A percentile compares a stretch with the other conserved stretches of the same genome.
These are phyloP conservation scores for Botryosphaeria dothidea DNA, from an alignment of 2,329 filamentous ascomycete species.

Conservation along the genomic window DNA sequence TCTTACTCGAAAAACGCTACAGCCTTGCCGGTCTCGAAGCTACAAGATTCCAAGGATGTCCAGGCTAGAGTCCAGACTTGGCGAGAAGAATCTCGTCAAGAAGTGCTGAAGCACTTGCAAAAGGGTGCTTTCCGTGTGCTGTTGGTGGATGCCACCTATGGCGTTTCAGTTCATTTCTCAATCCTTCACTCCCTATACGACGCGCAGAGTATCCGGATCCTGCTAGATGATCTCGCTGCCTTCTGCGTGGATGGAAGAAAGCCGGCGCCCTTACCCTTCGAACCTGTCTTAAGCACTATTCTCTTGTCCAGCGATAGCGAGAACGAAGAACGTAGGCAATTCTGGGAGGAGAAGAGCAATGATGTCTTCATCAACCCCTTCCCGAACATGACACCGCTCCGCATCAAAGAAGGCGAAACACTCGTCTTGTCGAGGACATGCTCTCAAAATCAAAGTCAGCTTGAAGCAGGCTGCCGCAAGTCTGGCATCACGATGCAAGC, in stretches of 20 bases:
- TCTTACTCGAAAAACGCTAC: slow-evolving; percentile 50
- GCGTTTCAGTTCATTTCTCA: slow-evolving; percentile 47
- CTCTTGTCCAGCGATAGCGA: slow-evolving; percentile 39
- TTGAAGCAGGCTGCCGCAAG: slow-evolving; percentile 59
- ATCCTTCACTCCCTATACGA: slow-evolving; percentile 87
- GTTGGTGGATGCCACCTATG: slow-evolving; percentile 40
- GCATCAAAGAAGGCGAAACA: slow-evolving; percentile 36
- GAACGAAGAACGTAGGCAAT: slow-evolving; percentile 42
- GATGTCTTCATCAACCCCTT: slow-evolving; percentile 67
- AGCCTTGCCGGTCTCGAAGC: slow-evolving; percentile 37
- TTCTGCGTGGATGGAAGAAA: slow-evolving; percentile 32
- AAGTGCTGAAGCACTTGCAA: slow-evolving; percentile 50
- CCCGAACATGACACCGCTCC: slow-evolving; percentile 70
- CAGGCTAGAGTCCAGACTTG: slow-evolving; percentile 25
- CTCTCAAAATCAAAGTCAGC: slow-evolving; percentile 39
- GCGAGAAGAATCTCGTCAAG: slow-evolving; percentile 25
- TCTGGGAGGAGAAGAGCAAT: slow-evolving; percentile 64
- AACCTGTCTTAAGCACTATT: slow-evolving; percentile 47
- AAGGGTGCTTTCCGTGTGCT: slow-evolving; percentile 64
- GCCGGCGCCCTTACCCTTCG: slow-evolving; percentile 36
- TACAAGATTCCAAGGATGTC: neutral
- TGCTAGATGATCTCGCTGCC: slow-evolving; percentile 62
- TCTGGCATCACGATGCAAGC: slow-evolving; percentile 74
- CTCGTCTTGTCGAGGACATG: slow-evolving; percentile 41
- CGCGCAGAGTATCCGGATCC: slow-evolving; percentile 67